Conservation (phyloP, 2,329 filamentous ascomycete genomes). For the Aspergillus awamori region DNA sequence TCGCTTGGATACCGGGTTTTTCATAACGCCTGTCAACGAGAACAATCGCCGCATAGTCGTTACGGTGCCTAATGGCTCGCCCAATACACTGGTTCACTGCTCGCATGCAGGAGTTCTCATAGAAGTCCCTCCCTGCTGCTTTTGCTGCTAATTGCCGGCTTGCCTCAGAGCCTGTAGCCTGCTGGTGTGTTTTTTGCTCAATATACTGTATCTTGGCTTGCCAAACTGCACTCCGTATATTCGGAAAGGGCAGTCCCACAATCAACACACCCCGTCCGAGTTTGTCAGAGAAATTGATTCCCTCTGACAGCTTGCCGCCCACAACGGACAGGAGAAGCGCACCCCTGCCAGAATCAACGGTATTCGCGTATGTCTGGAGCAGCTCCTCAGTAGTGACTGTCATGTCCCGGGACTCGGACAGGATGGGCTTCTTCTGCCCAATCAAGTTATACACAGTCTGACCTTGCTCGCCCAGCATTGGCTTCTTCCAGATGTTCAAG, state of each 20-base stretch:
- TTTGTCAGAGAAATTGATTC: conserved; percentile 94
- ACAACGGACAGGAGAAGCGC: conserved; percentile 87
- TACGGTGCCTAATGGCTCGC: conserved; percentile 81
- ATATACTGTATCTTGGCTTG: conserved; percentile 88
- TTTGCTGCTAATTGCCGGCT: conserved; percentile 43
- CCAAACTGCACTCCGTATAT: conserved; percentile 87
- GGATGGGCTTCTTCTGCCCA: conserved; percentile 49
- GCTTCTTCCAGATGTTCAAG: conserved; percentile 61
- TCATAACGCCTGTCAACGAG: conserved; percentile 80
- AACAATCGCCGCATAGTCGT: conserved; percentile 88
- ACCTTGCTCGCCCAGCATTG: conserved; percentile 29
- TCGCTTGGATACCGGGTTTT: conserved; percentile 70
- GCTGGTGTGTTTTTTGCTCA: conserved; percentile 59
- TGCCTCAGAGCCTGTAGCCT: conserved; percentile 30
- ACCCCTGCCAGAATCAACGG: conserved; percentile 65
- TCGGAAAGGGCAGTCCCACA: conserved; percentile 91
- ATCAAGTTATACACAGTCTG: conserved; percentile 36
- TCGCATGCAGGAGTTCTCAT: conserved; percentile 94
- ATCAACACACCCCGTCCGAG: conserved; percentile 88
- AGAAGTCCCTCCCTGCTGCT: conserved; percentile 71
- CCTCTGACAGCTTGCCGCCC: conserved; percentile 92
- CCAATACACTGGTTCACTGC: conserved; percentile 97
- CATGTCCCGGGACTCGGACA: conserved; percentile 55
- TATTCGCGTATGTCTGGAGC: conserved; percentile 70
- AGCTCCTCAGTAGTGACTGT: conserved; percentile 63